Percentiles rank a stretch among this genome's conserved stretches.
These are phyloP conservation scores for Lumnitzera littorea DNA, from an alignment of 345 rosid genomes.

Conservation along the genomic window DNA sequence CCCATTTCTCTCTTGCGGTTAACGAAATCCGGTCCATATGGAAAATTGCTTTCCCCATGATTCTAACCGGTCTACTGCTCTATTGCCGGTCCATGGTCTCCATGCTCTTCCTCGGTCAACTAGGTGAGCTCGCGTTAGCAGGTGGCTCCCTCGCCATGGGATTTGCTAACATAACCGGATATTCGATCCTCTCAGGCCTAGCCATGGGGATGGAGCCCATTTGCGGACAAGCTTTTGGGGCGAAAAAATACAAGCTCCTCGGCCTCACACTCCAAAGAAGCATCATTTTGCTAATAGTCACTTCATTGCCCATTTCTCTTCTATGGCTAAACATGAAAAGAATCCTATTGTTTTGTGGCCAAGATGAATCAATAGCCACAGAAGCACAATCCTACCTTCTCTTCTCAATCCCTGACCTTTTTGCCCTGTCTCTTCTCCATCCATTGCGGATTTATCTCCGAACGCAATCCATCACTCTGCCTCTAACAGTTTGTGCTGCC, in stretches of 20 bases:
- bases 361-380: slow-evolving; percentile 48
- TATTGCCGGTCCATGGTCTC: slow-evolving; percentile 86
- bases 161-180: slow-evolving; percentile 87
- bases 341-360: slow-evolving; percentile 52
- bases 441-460: slow-evolving; percentile 82
- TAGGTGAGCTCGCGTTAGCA: slow-evolving; percentile 62
- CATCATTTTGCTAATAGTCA: slow-evolving; percentile 42
- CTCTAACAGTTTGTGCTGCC: slow-evolving; percentile 57
- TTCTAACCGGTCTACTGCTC: slow-evolving; percentile 62
- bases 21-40: slow-evolving; percentile 46
- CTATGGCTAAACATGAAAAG: slow-evolving; percentile 70
- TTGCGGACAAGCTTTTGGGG: slow-evolving; percentile 88
- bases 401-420: slow-evolving; percentile 75
- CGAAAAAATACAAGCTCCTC: slow-evolving; percentile 43
- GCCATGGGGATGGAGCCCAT: slow-evolving; percentile 92
- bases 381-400: slow-evolving; percentile 59
- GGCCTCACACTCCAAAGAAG: slow-evolving; percentile 62
- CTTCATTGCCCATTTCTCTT: slow-evolving; percentile 57
- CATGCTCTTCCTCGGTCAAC: slow-evolving; percentile 64
- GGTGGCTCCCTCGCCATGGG: slow-evolving; percentile 86
- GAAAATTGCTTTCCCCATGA: slow-evolving; percentile 60
- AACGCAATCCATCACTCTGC: slow-evolving; percentile 67
- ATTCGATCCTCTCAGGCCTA: slow-evolving; percentile 81
- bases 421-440: slow-evolving; percentile 69
- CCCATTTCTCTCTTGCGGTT: slow-evolving; percentile 20